These are phyloP conservation scores for Talaromyces funiculosus DNA, from an alignment of 2,329 filamentous ascomycete species.

Conservation along the genomic window DNA sequence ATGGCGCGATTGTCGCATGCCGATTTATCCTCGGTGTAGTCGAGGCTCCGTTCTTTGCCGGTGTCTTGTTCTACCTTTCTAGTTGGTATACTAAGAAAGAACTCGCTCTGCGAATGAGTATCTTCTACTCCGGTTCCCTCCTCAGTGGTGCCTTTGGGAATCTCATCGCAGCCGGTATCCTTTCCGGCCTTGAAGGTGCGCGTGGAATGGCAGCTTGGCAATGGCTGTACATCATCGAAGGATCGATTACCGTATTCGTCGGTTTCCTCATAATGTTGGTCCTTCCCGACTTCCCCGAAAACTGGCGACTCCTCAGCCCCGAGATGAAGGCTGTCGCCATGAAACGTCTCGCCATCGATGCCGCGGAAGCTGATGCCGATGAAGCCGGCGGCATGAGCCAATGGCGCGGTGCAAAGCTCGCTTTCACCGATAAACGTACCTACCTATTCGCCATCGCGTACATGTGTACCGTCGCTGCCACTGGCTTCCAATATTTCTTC, in stretches of 20 bases:
- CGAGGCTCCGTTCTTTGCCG: conserved; percentile 46
- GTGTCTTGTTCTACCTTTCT: conserved; percentile 45
- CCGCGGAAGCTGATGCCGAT: conserved; percentile 44
- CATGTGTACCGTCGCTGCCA: conserved; percentile 45
- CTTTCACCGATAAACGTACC: conserved; percentile 47
- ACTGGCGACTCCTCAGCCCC: conserved; percentile 34
- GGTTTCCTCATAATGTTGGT: conserved; percentile 29
- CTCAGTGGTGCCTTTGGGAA: conserved; percentile 50
- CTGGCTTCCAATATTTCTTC: conserved; percentile 55
- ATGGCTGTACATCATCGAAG: conserved; percentile 39
- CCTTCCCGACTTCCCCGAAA: conserved; percentile 40
- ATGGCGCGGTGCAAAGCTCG: conserved; percentile 46
- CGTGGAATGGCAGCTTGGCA: conserved; percentile 36
- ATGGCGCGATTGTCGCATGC: conserved; percentile 40
- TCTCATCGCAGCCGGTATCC: conserved; percentile 50
- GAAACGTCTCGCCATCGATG: conserved; percentile 45
- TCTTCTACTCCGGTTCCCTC: conserved; percentile 49
- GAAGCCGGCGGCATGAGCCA: conserved; percentile 45
- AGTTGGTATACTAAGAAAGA: conserved; percentile 52
- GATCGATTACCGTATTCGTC: conserved; percentile 30
- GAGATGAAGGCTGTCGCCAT: conserved; percentile 43
- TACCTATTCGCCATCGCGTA: conserved; percentile 43
- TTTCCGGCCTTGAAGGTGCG: conserved; percentile 33
- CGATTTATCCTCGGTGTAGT: conserved; percentile 43
- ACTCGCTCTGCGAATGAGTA: conserved; percentile 46